Conservation (phyloP, 768 basidiomycete species). For the Pulveroboletus sp. region DNA sequence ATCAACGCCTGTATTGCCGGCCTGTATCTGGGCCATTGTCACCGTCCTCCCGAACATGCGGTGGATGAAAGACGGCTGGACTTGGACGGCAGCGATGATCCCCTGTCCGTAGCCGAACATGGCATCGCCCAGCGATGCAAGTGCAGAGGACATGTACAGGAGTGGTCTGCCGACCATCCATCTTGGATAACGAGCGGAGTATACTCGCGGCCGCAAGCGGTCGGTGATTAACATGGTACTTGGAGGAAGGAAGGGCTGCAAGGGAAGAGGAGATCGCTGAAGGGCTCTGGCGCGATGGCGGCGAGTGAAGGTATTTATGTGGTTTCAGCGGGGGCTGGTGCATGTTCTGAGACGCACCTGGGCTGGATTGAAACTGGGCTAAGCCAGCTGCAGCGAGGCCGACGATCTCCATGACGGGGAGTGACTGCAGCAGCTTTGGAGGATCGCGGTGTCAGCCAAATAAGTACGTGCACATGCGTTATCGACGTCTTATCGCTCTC, state of each 20-base stretch:
- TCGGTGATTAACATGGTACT: slow-evolving; percentile 22
- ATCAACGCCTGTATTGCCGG: slow-evolving; percentile 39
- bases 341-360: not conserved
- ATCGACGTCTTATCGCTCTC: slow-evolving; percentile 1
- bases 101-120: slow-evolving; percentile 56
- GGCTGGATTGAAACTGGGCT: slow-evolving; percentile 19
- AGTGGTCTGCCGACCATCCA: slow-evolving; percentile 49
- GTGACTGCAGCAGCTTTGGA: too few relatives aligned
- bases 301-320: slow-evolving; percentile 30
- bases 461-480: not conserved
- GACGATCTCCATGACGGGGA: too few relatives aligned
- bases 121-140: slow-evolving; percentile 52
- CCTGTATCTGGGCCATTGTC: slow-evolving; percentile 42
- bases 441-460: not conserved
- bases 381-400: not conserved
- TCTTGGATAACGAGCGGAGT: slow-evolving; percentile 45
- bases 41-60: slow-evolving; percentile 44
- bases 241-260: slow-evolving; percentile 9
- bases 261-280: not conserved
- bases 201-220: slow-evolving; percentile 34
- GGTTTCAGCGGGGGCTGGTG: not conserved
- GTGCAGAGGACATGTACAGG: slow-evolving; percentile 46
- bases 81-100: slow-evolving; percentile 46
- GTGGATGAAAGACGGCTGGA: slow-evolving; percentile 48
- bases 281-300: too few relatives aligned